Evolutionary conservation across 1,139 yeast species (phyloP).

Genomic region (Sugiyamaella castrensis): DNA sequence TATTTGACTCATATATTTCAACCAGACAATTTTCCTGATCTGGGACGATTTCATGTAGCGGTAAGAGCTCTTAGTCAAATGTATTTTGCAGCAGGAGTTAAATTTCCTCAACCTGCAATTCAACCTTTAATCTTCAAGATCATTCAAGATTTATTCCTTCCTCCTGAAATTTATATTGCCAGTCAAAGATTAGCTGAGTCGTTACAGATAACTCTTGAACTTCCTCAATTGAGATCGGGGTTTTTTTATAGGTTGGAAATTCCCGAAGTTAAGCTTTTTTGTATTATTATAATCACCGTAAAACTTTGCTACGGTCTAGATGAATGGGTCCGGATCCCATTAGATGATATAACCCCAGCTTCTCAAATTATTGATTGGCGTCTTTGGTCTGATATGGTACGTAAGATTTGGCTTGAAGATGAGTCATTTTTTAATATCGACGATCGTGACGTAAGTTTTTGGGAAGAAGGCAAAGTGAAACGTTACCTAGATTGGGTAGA

Average conservation of each 20-base stretch:
- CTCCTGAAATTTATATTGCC: constrained; percentile 37
- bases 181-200: constrained; percentile 8
- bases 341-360: constrained; percentile 7
- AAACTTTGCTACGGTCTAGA: constrained; percentile 39
- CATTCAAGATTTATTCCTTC: constrained; percentile 34
- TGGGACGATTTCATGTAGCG: constrained; percentile 17
- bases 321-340: constrained; percentile 19
- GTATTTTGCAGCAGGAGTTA: constrained; percentile 16
- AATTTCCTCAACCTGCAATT: constrained; percentile 26
- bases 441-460: constrained; percentile 31
- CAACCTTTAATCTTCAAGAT: constrained; percentile 32
- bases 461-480: constrained; percentile 32
- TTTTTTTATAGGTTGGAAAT: constrained; percentile 1
- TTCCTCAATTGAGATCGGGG: background rate
- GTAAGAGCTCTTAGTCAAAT: constrained; percentile 14
- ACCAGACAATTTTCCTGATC: constrained; percentile 21
- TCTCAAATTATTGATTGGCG: constrained; percentile 31
- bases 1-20: constrained; percentile 14
- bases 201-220: constrained; percentile 1
- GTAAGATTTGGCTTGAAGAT: constrained; percentile 35
- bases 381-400: constrained; percentile 36
- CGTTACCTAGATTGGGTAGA: constrained; percentile 35
- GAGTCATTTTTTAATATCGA: constrained; percentile 29
- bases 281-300: constrained; percentile 29
- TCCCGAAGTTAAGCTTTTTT: constrained; percentile 22